A percentile compares a stretch with the other conserved stretches of the same genome.
These are phyloP conservation scores for Ogataea trehalophila DNA, from an alignment of 805 yeast genomes.

Conservation along the genomic window DNA sequence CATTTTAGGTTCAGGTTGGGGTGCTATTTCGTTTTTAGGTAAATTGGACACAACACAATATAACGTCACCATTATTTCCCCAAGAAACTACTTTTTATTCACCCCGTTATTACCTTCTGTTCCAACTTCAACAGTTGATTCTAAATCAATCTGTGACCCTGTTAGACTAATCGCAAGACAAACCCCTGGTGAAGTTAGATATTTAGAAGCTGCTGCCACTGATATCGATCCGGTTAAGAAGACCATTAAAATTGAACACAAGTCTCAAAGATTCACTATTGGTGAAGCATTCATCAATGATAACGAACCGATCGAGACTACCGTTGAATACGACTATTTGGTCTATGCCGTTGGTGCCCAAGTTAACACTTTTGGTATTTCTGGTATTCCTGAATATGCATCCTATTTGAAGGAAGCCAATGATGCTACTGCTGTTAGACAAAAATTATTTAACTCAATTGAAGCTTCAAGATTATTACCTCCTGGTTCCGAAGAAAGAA, in stretches of 20 bases:
- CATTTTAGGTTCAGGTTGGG: constrained; percentile 90
- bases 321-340: constrained; percentile 67
- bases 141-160: constrained; percentile 89
- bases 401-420: constrained; percentile 83
- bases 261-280: constrained; percentile 44
- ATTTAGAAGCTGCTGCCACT: constrained; percentile 87
- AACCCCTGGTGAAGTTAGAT: constrained; percentile 67
- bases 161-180: constrained; percentile 76
- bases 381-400: constrained; percentile 86
- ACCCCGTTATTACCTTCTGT: constrained; percentile 94
- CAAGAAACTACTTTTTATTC: constrained; percentile 90
- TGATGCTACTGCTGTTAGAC: constrained; percentile 79
- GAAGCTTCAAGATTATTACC: constrained; percentile 83
- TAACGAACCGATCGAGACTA: constrained; percentile 38
- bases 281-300: constrained; percentile 46
- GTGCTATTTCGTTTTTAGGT: constrained; percentile 77
- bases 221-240: constrained; percentile 72
- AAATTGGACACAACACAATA: constrained; percentile 79
- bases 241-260: constrained; percentile 55
- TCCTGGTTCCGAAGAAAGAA: constrained; percentile 65
- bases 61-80: constrained; percentile 85
- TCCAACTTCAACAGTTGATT: constrained; percentile 87
- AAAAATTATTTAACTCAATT: constrained; percentile 75
- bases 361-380: constrained; percentile 89
- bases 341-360: constrained; percentile 92